These are phyloP conservation scores for Cucumis cinereus DNA, from an alignment of 306 rosid species.

Conservation along the genomic window DNA sequence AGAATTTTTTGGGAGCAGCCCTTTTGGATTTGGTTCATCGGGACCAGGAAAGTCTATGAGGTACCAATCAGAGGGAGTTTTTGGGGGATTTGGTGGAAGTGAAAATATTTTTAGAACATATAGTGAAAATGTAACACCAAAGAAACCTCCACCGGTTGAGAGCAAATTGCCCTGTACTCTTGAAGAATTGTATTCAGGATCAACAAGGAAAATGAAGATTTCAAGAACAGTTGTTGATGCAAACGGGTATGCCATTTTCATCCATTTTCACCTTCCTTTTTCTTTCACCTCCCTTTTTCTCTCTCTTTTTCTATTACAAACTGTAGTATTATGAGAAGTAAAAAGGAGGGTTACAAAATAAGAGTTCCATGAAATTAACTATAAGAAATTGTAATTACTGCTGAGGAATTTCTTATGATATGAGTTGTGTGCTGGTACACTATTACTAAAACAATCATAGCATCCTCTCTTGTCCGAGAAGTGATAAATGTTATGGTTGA, in stretches of 20 bases:
- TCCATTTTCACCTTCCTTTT: neutral
- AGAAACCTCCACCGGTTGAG: conserved; percentile 77
- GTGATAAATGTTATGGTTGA: neutral
- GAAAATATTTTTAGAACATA: conserved; percentile 42
- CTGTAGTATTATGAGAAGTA: neutral
- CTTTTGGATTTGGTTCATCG: conserved; percentile 73
- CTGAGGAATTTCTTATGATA: neutral
- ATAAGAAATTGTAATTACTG: neutral
- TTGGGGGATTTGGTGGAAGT: conserved; percentile 45
- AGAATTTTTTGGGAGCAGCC: conserved; percentile 91
- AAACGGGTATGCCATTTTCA: conserved; percentile 36
- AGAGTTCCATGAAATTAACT: neutral
- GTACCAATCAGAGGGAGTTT: conserved; percentile 46
- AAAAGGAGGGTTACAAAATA: neutral
- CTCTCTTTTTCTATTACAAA: neutral
- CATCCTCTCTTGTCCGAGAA: neutral
- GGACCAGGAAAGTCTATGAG: conserved; percentile 67
- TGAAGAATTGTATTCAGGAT: conserved; percentile 74
- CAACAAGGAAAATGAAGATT: conserved; percentile 96
- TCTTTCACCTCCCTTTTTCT: neutral
- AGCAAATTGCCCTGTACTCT: conserved; percentile 74
- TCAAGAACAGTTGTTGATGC: conserved; percentile 52
- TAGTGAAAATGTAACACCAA: conserved; percentile 40
- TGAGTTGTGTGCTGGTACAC: neutral
- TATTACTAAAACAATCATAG: neutral